Percentiles rank a stretch among this genome's conserved stretches.
Evolutionary conservation across 768 basidiomycete species (phyloP).

Genomic region (Russula lepida): DNA sequence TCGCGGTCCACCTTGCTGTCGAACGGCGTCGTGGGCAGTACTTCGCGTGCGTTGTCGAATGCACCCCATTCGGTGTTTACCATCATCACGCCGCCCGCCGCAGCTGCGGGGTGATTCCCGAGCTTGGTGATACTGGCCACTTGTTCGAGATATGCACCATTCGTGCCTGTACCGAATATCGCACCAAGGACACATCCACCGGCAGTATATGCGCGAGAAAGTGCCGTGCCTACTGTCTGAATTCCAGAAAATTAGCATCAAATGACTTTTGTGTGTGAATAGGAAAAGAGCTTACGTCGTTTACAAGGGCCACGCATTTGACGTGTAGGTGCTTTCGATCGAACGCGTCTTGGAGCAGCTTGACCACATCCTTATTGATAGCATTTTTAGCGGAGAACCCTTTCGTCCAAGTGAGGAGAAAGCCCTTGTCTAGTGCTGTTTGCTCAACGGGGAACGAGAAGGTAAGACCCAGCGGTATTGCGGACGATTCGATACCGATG

Average conservation of each 20-base stretch:
- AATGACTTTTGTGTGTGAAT: neutral
- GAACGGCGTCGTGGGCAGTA: conserved; percentile 80
- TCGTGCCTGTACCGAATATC: conserved; percentile 98
- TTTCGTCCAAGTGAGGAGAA: conserved; percentile 92
- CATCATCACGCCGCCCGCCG: conserved; percentile 74
- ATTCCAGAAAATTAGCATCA: neutral
- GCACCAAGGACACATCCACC: conserved; percentile 84
- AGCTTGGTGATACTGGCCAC: conserved; percentile 81
- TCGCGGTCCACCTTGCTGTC: conserved; percentile 90
- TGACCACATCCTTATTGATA: conserved; percentile 80
- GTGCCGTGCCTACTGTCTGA: conserved; percentile 90
- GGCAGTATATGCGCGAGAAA: conserved; percentile 88
- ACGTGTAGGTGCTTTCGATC: conserved; percentile 89
- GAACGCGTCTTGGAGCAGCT: conserved; percentile 85
- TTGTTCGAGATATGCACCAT: conserved; percentile 94
- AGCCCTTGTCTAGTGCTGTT: conserved; percentile 83
- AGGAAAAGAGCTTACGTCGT: conserved; percentile 59
- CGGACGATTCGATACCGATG: conserved; percentile 30
- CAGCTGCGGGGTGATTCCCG: conserved; percentile 48
- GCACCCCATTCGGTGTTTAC: conserved; percentile 99
- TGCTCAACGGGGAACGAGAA: conserved; percentile 99
- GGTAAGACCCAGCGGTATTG: conserved; percentile 75
- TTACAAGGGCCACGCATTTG: conserved; percentile 84
- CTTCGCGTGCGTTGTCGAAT: conserved; percentile 87
- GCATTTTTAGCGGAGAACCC: conserved; percentile 92